These are phyloP conservation scores for Penicillium egyptiacum DNA, from an alignment of 495 filamentous ascomycete species.

Conservation along the genomic window DNA sequence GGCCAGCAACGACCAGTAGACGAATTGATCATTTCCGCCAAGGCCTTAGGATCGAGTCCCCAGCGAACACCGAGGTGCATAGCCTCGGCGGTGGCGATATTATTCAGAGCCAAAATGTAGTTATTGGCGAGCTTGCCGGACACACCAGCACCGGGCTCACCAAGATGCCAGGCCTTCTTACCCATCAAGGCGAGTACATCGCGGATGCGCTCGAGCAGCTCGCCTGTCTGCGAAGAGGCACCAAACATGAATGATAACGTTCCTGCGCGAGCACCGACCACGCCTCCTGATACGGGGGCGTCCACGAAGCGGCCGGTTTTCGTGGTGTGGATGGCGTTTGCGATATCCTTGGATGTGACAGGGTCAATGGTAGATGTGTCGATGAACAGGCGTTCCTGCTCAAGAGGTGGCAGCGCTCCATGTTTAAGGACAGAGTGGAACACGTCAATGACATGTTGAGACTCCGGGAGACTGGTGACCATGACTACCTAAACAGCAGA, in stretches of 20 bases:
- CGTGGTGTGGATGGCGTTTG: constrained; percentile 57
- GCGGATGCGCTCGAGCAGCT: constrained; percentile 60
- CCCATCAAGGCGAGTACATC: constrained; percentile 76
- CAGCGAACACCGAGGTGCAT: constrained; percentile 88
- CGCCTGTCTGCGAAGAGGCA: constrained; percentile 45
- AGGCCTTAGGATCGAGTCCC: constrained; percentile 76
- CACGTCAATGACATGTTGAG: constrained; percentile 72
- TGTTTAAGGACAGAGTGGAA: constrained; percentile 62
- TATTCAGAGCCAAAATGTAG: constrained; percentile 87
- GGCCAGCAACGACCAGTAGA: constrained; percentile 90
- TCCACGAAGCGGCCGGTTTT: constrained; percentile 66
- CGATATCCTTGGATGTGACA: constrained; percentile 66
- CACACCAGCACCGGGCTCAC: constrained; percentile 74
- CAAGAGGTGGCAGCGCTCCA: constrained; percentile 38
- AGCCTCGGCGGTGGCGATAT: constrained; percentile 87
- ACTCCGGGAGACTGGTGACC: constrained; percentile 78
- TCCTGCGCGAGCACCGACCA: constrained; percentile 75
- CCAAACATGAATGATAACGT: constrained; percentile 88
- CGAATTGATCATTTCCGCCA: constrained; percentile 80
- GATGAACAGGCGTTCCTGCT: constrained; percentile 65
- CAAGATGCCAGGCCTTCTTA: constrained; percentile 75
- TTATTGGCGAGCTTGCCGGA: constrained; percentile 91
- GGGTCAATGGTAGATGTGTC: constrained; percentile 89
- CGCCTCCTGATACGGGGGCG: constrained; percentile 82
- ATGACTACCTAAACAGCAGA: constrained; percentile 61